phyloP scores from a whole-genome alignment of 2,329 filamentous ascomycete species.

The Xylariaceae sp. region DNA sequence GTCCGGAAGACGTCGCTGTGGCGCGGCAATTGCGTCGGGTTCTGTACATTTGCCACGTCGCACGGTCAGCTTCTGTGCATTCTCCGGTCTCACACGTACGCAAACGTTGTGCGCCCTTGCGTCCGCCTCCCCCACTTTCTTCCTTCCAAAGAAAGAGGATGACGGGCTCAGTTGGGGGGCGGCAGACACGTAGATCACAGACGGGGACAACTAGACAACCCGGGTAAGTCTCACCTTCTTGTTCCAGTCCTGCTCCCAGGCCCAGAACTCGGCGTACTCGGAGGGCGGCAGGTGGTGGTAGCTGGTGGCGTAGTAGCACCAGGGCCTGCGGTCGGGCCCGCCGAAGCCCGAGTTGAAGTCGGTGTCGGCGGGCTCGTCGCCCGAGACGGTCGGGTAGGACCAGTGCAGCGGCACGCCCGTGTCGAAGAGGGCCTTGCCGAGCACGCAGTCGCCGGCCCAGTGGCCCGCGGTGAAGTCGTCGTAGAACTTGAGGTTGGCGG shows the following conservation, averaged over 20 bases:
- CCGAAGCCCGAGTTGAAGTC: constrained; percentile 34
- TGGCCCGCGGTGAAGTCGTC: constrained; percentile 37
- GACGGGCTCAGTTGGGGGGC: too few species aligned
- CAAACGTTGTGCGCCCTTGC: too few species aligned
- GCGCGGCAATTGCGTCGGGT: constrained; percentile 17
- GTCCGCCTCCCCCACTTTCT: background rate
- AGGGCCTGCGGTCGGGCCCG: constrained; percentile 32
- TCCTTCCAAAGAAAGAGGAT: background rate
- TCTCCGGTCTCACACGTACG: too few species aligned
- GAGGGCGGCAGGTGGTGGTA: constrained; percentile 39
- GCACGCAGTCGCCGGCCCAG: constrained; percentile 42
- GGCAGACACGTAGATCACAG: too few species aligned
- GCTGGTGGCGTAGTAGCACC: constrained; percentile 41
- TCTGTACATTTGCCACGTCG: constrained; percentile 9
- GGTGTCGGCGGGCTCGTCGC: constrained; percentile 31
- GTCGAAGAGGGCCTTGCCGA: constrained; percentile 38
- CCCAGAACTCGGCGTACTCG: constrained; percentile 34
- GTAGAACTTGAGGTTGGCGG: constrained; percentile 31
- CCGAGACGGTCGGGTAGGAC: constrained; percentile 38
- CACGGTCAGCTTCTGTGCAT: too few species aligned
- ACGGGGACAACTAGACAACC: too few species aligned
- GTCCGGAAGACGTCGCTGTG: constrained; percentile 24
- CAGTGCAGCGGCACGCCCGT: constrained; percentile 35
- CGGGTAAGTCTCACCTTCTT: constrained; percentile 14
- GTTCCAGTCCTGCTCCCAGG: constrained; percentile 34